These are phyloP conservation scores for Cladosporium sp. DNA, from an alignment of 2,329 filamentous ascomycete genomes.

Conservation along the genomic window DNA sequence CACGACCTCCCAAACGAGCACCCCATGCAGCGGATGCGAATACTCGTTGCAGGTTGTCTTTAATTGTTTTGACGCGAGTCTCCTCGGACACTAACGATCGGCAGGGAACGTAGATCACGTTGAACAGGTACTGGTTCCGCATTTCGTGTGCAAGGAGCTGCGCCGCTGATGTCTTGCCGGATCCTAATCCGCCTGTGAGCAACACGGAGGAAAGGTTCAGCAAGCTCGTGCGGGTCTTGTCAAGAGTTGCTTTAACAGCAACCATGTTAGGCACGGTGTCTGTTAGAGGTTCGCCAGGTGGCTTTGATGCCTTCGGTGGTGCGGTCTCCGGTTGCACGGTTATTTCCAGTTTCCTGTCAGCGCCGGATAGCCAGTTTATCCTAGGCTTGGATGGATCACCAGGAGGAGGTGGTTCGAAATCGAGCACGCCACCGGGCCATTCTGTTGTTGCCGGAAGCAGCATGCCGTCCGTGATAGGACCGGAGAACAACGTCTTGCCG, in stretches of 20 bases:
- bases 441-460: conserved; percentile 58
- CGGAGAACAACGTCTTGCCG: conserved; percentile 63
- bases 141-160: conserved; percentile 69
- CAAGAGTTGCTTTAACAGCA: conserved; percentile 72
- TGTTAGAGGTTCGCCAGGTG: conserved; percentile 51
- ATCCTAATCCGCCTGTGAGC: conserved; percentile 79
- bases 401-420: conserved; percentile 59
- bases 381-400: conserved; percentile 41
- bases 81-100: conserved; percentile 85
- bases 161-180: conserved; percentile 79
- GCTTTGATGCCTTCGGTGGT: conserved; percentile 50
- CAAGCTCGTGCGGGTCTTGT: conserved; percentile 67
- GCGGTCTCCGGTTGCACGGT: conserved; percentile 71
- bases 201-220: conserved; percentile 83
- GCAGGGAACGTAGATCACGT: conserved; percentile 81
- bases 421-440: conserved; percentile 81
- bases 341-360: conserved; percentile 66
- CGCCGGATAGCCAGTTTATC: conserved; percentile 66
- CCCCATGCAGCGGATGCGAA: conserved; percentile 92
- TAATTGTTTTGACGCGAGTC: conserved; percentile 80
- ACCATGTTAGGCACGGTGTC: conserved; percentile 59
- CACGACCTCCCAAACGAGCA: conserved; percentile 73
- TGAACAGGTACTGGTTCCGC: conserved; percentile 66
- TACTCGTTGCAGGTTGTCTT: conserved; percentile 74
- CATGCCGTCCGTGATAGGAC: conserved; percentile 84